Percentiles rank a stretch among this genome's conserved stretches.
Conservation (phyloP, 1,284 basidiomycete genomes). For the Porodaedalea pini region DNA sequence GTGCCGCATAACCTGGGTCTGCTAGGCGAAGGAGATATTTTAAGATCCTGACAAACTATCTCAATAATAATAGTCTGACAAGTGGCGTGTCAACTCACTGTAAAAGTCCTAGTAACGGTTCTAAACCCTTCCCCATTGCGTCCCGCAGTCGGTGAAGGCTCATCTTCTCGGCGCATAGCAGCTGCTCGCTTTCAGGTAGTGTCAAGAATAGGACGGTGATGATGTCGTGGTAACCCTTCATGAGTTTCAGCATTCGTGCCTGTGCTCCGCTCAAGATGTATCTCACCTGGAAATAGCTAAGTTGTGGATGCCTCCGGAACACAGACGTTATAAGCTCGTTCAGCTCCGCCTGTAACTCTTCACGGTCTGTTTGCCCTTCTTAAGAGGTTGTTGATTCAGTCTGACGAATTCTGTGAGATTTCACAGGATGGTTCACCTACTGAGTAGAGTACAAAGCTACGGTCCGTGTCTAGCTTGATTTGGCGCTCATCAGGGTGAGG, state of each 20-base stretch:
- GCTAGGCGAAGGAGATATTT: conserved; percentile 65
- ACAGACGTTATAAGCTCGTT: conserved; percentile 73
- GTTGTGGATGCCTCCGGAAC: conserved; percentile 66
- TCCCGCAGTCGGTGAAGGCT: conserved; percentile 83
- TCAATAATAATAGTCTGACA: conserved; percentile 7
- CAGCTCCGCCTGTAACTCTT: conserved; percentile 61
- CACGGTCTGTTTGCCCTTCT: conserved; percentile 35
- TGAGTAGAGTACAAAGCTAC: conserved; percentile 87
- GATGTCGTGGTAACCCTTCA: conserved; percentile 89
- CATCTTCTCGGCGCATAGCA: conserved; percentile 64
- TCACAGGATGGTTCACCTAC: conserved; percentile 54
- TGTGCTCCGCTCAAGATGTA: neutral
- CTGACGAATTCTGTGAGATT: conserved; percentile 24
- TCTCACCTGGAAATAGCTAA: conserved; percentile 83
- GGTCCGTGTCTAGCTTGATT: conserved; percentile 81
- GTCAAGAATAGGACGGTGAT: conserved; percentile 84
- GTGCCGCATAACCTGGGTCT: conserved; percentile 66
- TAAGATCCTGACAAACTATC: conserved; percentile 49
- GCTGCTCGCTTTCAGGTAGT: conserved; percentile 54
- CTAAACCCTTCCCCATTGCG: conserved; percentile 82
- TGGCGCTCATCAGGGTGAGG: conserved; percentile 79
- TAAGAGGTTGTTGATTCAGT: conserved; percentile 1
- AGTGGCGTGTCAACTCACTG: conserved; percentile 43
- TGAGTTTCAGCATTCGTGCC: neutral
- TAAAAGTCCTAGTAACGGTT: conserved; percentile 81